Conservation (phyloP, 306 rosid species). For the Vigna radiata region DNA sequence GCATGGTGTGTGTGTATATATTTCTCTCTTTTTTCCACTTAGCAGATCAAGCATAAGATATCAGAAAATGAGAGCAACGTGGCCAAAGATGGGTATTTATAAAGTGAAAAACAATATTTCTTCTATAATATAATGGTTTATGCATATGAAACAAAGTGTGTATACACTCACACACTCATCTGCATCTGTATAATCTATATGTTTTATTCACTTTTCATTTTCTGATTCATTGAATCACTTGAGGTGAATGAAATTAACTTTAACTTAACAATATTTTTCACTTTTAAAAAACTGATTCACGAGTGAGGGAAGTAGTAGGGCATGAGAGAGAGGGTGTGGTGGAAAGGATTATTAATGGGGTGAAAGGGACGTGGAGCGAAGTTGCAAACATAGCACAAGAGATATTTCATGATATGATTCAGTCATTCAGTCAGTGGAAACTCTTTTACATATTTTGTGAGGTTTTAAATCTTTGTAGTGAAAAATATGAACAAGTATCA, state of each 20-base stretch:
- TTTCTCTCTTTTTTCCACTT: slow-evolving; percentile 38
- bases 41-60: slow-evolving; percentile 48
- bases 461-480: neutral
- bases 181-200: slow-evolving; percentile 1
- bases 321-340: slow-evolving; percentile 45
- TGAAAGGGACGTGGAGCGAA: slow-evolving; percentile 63
- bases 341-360: slow-evolving; percentile 58
- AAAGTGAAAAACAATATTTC: slow-evolving; percentile 58
- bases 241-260: neutral
- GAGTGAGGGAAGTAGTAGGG: slow-evolving; percentile 43
- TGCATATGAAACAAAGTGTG: slow-evolving; percentile 41
- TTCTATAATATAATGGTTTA: slow-evolving; percentile 15
- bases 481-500: neutral
- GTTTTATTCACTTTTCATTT: neutral
- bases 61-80: slow-evolving; percentile 62
- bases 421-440: slow-evolving; percentile 13
- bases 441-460: slow-evolving; percentile 8
- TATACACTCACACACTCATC: neutral
- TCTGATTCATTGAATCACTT: neutral
- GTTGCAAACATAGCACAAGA: slow-evolving; percentile 38
- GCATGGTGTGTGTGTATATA: neutral
- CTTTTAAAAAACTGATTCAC: neutral
- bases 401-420: slow-evolving; percentile 34
- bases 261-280: neutral
- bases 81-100: slow-evolving; percentile 61